Conservation (phyloP, 441 rosid genomes). For the Erodium chrysanthum region DNA sequence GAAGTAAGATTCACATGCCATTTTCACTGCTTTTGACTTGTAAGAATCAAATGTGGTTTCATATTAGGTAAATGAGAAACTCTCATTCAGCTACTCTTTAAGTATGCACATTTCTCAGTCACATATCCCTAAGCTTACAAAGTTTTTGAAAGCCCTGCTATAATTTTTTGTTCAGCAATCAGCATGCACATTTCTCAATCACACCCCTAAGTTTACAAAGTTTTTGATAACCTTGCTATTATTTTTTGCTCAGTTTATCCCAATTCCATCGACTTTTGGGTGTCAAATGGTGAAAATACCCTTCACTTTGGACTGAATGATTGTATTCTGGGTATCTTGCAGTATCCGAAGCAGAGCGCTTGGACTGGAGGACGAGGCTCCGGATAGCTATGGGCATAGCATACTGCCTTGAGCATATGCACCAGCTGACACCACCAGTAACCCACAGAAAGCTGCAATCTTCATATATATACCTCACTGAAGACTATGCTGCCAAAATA, state of each 20-base stretch:
- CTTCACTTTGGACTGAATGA: constrained; percentile 9
- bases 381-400: constrained; percentile 82
- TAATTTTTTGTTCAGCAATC: no score
- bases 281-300: no score
- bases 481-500: constrained; percentile 91
- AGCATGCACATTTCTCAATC: no score
- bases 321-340: constrained; percentile 19
- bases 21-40: background rate
- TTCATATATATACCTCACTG: constrained; percentile 56
- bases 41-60: background rate
- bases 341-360: constrained; percentile 78
- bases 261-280: no score
- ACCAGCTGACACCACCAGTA: constrained; percentile 63
- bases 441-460: constrained; percentile 50
- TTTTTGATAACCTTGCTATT: no score
- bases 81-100: no score
- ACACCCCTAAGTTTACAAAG: no score
- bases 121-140: no score
- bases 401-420: constrained; percentile 87
- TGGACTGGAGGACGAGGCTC: constrained; percentile 75
- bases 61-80: background rate
- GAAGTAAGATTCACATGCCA: background rate
- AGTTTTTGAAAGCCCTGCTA: no score
- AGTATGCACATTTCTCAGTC: no score
- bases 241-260: no score